phyloP scores from a whole-genome alignment of 2,329 filamentous ascomycete genomes.

The Dendryphion nanum region DNA sequence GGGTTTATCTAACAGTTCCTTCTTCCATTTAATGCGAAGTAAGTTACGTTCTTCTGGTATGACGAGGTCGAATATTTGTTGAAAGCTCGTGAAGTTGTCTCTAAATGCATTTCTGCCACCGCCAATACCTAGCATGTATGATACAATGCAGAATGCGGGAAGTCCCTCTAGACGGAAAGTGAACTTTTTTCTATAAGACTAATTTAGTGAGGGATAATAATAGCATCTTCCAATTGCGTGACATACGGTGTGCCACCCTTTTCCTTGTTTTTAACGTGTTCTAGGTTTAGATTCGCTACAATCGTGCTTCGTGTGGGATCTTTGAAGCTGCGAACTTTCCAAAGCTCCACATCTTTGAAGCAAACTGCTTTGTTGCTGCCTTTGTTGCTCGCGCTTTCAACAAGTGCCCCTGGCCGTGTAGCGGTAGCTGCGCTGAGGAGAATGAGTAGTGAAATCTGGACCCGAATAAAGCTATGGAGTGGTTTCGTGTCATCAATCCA shows the following conservation, averaged over 20 bases:
- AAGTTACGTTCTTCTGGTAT: constrained; percentile 5
- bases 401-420: constrained; percentile 14
- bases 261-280: constrained; percentile 20
- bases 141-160: constrained; percentile 7
- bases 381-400: constrained; percentile 11
- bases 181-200: constrained; percentile 7
- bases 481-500: constrained; percentile 16
- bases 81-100: constrained; percentile 5
- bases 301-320: constrained; percentile 13
- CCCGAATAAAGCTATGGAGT: constrained; percentile 15
- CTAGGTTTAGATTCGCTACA: constrained; percentile 16
- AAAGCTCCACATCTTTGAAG: constrained; percentile 17
- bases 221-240: background rate
- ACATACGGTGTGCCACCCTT: constrained; percentile 9
- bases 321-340: constrained; percentile 15
- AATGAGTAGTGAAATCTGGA: constrained; percentile 18
- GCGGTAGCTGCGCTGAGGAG: constrained; percentile 19
- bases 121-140: constrained; percentile 4
- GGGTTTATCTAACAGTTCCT: constrained; percentile 6
- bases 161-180: constrained; percentile 6
- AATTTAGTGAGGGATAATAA: background rate
- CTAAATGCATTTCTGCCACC: constrained; percentile 4
- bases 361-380: constrained; percentile 14
- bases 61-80: constrained; percentile 8
- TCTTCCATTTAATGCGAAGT: constrained; percentile 6